Base-by-base conservation (phyloP, 2,329 filamentous ascomycete species). In the Zymoseptoria tritici region DNA sequence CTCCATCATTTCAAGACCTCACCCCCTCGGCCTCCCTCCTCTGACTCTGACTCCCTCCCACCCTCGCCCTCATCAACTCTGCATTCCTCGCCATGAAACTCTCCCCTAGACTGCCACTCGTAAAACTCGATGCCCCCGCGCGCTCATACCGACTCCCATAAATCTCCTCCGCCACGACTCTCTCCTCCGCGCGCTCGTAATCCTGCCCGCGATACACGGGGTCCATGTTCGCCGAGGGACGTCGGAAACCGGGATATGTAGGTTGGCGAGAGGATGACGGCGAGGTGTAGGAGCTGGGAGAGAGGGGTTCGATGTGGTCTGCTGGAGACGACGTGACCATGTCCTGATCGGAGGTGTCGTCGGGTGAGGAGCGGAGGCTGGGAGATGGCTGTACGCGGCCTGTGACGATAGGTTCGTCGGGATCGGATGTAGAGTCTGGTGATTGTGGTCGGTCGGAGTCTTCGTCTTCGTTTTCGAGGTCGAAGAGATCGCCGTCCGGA, bases 81-180 rank as follows among this genome's bases (percentile, higher is more conserved):
- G 72, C 72, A 61, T 71, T 70, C 21, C 65, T 59, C 9, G 67
- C 68, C 72, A 74, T 74, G 54, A 67, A 74, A 5, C 62, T 67
- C 66, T 73, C 72, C 9, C 72, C 72, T 21, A 74, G 54, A 49
- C 64, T 67, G n/a, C 72, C 70, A 21, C 57, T 65, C 20, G 64
- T 67, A 52, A 71, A 71, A 3, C 63, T 65, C 64, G 20, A 26
- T 64, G 16, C 16, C n/a, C 20, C 20, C 3, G 65, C 62, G 22
- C 64, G 42, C 9, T 49, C 62, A 55, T 64, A 64, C 24, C 60
- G 64, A 26, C 62, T 66, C 1, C 69, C 69, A 24, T 70, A 71
- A 2, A 70, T 64, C 3, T 67, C 67, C 9, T 68, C 65, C 46
- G 63, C 61, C 3, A 68, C 66, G 6, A 67, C 66, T 26, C 64